Evolutionary conservation across 2,329 filamentous ascomycete species (phyloP).

Genomic region (Alternaria sp.): DNA sequence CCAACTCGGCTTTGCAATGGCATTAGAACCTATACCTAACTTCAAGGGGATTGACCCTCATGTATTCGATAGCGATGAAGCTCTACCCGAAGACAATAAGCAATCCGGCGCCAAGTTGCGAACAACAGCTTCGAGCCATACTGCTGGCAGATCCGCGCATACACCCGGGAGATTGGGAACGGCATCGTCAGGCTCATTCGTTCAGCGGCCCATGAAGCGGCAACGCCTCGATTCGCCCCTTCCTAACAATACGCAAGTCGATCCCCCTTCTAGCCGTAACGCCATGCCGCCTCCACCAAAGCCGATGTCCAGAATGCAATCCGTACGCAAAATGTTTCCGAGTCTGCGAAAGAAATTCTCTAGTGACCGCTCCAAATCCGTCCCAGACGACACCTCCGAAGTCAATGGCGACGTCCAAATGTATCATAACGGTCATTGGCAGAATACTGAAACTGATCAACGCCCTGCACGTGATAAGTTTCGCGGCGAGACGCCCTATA

Average conservation of each 20-base stretch:
- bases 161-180: slow-evolving; percentile 18
- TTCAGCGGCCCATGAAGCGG: slow-evolving; percentile 40
- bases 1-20: slow-evolving; percentile 40
- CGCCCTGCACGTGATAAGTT: slow-evolving; percentile 7
- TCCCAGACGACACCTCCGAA: neutral
- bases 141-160: slow-evolving; percentile 35
- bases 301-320: slow-evolving; percentile 38
- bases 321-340: slow-evolving; percentile 39
- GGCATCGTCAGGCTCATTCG: slow-evolving; percentile 20
- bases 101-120: slow-evolving; percentile 12
- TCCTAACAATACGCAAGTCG: slow-evolving; percentile 27
- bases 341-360: slow-evolving; percentile 36
- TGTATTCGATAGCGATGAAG: slow-evolving; percentile 23
- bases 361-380: slow-evolving; percentile 15
- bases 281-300: slow-evolving; percentile 53
- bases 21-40: slow-evolving; percentile 40
- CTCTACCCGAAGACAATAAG: slow-evolving; percentile 3
- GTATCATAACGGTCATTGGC: slow-evolving; percentile 27
- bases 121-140: slow-evolving; percentile 37
- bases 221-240: slow-evolving; percentile 45
- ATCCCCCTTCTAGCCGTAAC: slow-evolving; percentile 39
- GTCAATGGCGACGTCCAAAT: slow-evolving; percentile 21
- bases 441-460: neutral
- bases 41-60: slow-evolving; percentile 20
- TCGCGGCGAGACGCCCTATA: slow-evolving; percentile 26